Percentiles rank a stretch among this genome's conserved stretches.
phyloP scores from a whole-genome alignment of 345 rosid species.

The Populus davidiana region DNA sequence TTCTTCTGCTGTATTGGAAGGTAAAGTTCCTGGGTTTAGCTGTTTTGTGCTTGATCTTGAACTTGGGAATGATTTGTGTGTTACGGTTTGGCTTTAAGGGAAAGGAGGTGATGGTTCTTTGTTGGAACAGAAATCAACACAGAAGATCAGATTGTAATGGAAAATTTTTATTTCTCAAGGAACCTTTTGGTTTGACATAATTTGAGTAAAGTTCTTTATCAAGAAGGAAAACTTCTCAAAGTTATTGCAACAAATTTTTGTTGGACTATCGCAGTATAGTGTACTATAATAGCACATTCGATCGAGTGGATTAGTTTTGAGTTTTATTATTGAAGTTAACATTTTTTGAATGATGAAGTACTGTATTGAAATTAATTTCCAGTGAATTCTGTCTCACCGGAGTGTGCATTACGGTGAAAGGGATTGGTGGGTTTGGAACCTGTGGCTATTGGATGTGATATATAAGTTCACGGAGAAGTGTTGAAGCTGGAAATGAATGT shows the following conservation, averaged over 20 bases:
- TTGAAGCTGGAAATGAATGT: constrained; percentile 43
- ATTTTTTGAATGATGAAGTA: background rate
- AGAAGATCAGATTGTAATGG: constrained; percentile 25
- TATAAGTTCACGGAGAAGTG: constrained; percentile 30
- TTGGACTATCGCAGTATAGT: constrained; percentile 16
- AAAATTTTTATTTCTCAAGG: constrained; percentile 30
- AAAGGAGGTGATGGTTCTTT: constrained; percentile 37
- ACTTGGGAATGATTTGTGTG: constrained; percentile 30
- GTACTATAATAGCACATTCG: constrained; percentile 9
- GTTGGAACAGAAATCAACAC: constrained; percentile 18
- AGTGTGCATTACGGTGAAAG: constrained; percentile 14
- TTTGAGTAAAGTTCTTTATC: constrained; percentile 13
- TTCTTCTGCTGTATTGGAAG: constrained; percentile 12
- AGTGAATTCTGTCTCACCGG: constrained; percentile 13
- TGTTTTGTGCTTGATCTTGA: constrained; percentile 20
- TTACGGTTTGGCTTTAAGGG: constrained; percentile 21
- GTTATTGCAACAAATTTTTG: constrained; percentile 13
- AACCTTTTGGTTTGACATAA: constrained; percentile 37
- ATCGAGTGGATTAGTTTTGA: constrained; percentile 13
- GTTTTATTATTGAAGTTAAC: background rate
- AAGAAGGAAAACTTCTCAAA: constrained; percentile 2
- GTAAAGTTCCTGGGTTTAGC: constrained; percentile 13
- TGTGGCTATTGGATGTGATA: constrained; percentile 21
- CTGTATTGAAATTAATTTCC: constrained; percentile 18
- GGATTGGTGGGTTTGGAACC: constrained; percentile 13